Evolutionary conservation across 75 land plant genomes (phyloP), one percentile per base, ranked within the genome.

Genomic region (Larix kaempferi): DNA sequence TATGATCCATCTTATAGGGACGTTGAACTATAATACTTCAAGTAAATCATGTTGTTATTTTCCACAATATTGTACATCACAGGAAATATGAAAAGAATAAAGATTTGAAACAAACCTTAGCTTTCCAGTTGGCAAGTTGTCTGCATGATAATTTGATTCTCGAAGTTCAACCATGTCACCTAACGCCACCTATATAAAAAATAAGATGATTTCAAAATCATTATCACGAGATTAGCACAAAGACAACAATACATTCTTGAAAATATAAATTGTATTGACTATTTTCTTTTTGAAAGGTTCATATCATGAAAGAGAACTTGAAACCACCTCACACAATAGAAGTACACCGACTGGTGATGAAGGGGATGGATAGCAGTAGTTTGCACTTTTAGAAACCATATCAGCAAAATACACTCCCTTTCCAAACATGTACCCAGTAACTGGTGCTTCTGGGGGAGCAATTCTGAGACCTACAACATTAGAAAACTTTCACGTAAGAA

Each of bases 321-420:
- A 59, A 39, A 3, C 83, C 3, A 88, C 99, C 99, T 98, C 99
- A 67, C 96, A 98, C 49, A 98, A 79, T 44, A 98, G 86, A 74
- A 98, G 91, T 27, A 98, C 94, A 52, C 98, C 98, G 77, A 83
- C 11, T 23, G 81, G 84, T 27, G 85, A 77, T 55, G 59, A 19
- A 17, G 39, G 5, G 67, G 77, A 65, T 73, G 98, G 74, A 79
- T 78, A 93, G 80, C 98, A 98, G 72, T 98, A 98, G 74, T 98
- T 98, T 73, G 98, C 99, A 90, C 99, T 98, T 78, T 98, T 98
- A 4, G 99, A 95, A 79, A 98, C 94, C 99, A 98, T 98, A 60
- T 98, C 99, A 63, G 98, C 98, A 91, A 98, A 95, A 78, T 98
- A 98, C 16, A 95, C 96, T 56, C 98, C 99, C 76, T 98, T 98